These are phyloP conservation scores for Graphilbum sp. DNA, from an alignment of 2,329 filamentous ascomycete species.

Conservation along the genomic window DNA sequence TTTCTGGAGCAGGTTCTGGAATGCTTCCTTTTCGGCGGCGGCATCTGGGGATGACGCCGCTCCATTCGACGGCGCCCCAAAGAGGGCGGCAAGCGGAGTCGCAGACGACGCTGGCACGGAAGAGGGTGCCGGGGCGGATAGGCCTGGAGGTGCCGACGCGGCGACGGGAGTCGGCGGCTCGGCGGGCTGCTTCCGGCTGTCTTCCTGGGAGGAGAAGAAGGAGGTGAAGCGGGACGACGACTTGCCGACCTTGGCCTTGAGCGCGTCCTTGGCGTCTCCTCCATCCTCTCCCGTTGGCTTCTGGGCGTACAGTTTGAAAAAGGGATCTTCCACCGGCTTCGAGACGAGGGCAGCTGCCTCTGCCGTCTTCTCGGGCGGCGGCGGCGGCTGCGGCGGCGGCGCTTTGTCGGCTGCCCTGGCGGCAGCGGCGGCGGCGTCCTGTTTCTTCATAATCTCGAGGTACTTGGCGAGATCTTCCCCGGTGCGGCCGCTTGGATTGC, in stretches of 20 bases:
- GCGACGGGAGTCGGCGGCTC: constrained; percentile 29
- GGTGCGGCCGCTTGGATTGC: constrained; percentile 49
- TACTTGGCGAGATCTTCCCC: constrained; percentile 88
- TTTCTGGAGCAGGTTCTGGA: constrained; percentile 68
- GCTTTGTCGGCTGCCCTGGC: constrained; percentile 24
- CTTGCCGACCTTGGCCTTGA: constrained; percentile 44
- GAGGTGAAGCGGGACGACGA: constrained; percentile 74
- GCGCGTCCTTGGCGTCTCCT: constrained; percentile 25
- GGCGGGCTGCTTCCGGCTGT: constrained; percentile 27
- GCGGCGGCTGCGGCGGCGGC: constrained; percentile 13
- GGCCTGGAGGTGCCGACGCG: constrained; percentile 13
- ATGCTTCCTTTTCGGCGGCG: constrained; percentile 69
- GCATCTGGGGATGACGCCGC: constrained; percentile 21
- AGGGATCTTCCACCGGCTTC: constrained; percentile 60
- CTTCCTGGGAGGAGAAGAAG: constrained; percentile 51
- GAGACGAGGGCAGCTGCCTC: no score
- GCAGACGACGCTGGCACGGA: constrained; percentile 8
- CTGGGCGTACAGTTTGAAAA: constrained; percentile 38
- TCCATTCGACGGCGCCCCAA: neutral
- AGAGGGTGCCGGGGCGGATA: constrained; percentile 13
- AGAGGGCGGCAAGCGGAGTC: neutral
- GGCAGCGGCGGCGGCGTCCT: constrained; percentile 24
- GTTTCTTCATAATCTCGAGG: constrained; percentile 69
- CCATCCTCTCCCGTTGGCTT: constrained; percentile 18
- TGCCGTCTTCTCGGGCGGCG: no score